A percentile compares a stretch with the other conserved stretches of the same genome.
Evolutionary conservation across 2,329 filamentous ascomycete species (phyloP).

Genomic region (Plectosphaerella cucumerina): DNA sequence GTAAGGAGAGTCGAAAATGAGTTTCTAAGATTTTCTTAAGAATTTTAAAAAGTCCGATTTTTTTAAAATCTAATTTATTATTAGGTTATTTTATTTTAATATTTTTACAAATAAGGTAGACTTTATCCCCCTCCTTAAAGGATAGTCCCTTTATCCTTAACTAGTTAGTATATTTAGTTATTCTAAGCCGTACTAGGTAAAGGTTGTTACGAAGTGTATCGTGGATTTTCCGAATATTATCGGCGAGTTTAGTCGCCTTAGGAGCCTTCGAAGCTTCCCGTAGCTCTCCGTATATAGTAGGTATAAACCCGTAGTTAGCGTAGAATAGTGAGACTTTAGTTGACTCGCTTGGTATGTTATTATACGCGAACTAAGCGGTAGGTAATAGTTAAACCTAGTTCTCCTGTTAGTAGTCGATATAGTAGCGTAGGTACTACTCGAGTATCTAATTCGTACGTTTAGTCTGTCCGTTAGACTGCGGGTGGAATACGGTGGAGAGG

Average conservation of each 20-base stretch:
- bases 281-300: too few relatives aligned
- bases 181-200: too few relatives aligned
- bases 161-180: not conserved
- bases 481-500: too few relatives aligned
- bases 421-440: conserved; percentile 4
- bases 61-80: too few relatives aligned
- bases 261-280: not conserved
- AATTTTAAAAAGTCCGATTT: too few relatives aligned
- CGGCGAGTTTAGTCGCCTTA: not conserved
- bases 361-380: too few relatives aligned
- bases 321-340: too few relatives aligned
- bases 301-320: too few relatives aligned
- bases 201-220: not conserved
- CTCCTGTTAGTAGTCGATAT: conserved; percentile 3
- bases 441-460: conserved; percentile 3
- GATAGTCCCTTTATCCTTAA: not conserved
- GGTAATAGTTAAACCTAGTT: too few relatives aligned
- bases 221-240: not conserved
- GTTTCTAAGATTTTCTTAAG: not conserved
- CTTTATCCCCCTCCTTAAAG: not conserved
- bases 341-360: too few relatives aligned
- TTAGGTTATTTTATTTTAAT: too few relatives aligned
- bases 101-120: conserved; percentile 1
- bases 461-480: not conserved
- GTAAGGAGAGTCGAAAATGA: not conserved